Evolutionary conservation across 1,284 basidiomycete species (phyloP).

Genomic region (Cystobasidium pallidum): DNA sequence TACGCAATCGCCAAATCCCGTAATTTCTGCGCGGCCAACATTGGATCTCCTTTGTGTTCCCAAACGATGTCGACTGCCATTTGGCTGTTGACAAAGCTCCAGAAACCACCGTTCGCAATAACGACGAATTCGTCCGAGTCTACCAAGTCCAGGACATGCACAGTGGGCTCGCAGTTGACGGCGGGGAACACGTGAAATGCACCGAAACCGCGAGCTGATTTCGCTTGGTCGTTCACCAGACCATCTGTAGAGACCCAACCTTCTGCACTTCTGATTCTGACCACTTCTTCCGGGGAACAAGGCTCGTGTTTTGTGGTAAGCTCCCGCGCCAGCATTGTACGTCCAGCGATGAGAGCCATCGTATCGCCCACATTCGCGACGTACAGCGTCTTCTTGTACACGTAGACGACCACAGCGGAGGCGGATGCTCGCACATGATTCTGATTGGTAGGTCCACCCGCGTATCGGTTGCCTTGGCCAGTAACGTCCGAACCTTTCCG

Average conservation of each 20-base stretch:
- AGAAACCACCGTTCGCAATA: slow-evolving; percentile 87
- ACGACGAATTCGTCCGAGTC: slow-evolving; percentile 96
- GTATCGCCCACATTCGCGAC: slow-evolving; percentile 90
- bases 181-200: slow-evolving; percentile 90
- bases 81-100: slow-evolving; percentile 93
- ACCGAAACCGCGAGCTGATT: slow-evolving; percentile 90
- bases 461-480: slow-evolving; percentile 49
- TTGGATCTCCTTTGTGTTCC: slow-evolving; percentile 80
- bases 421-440: slow-evolving; percentile 57
- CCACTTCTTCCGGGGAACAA: slow-evolving; percentile 81
- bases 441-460: not conserved
- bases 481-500: slow-evolving; percentile 71
- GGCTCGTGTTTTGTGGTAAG: slow-evolving; percentile 87
- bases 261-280: slow-evolving; percentile 85
- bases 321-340: slow-evolving; percentile 73
- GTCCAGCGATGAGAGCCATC: slow-evolving; percentile 81
- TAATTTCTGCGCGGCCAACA: slow-evolving; percentile 96
- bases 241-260: slow-evolving; percentile 97
- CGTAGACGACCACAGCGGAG: slow-evolving; percentile 84
- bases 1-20: slow-evolving; percentile 97
- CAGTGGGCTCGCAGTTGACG: slow-evolving; percentile 84
- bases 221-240: slow-evolving; percentile 87
- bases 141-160: slow-evolving; percentile 70
- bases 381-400: slow-evolving; percentile 77
- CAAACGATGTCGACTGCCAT: slow-evolving; percentile 96